Evolutionary conservation across 2,329 filamentous ascomycete species (phyloP).

Genomic region (Cryoendolithus antarcticus): DNA sequence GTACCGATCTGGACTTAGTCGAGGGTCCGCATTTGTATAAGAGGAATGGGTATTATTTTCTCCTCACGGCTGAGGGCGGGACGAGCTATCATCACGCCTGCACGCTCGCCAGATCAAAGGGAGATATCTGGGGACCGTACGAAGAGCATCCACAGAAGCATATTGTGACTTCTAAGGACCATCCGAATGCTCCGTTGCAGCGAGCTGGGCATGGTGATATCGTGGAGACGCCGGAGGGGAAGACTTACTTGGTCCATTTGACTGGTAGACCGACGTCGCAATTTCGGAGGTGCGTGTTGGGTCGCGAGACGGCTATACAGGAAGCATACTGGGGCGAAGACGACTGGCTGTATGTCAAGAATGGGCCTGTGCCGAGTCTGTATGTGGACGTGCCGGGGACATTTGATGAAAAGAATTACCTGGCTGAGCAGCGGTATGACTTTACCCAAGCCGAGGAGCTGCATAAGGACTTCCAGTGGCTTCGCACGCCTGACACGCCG

Average conservation of each 20-base stretch:
- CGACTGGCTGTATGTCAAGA: constrained; percentile 41
- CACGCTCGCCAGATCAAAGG: constrained; percentile 45
- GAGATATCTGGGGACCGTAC: constrained; percentile 47
- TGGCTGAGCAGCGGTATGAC: constrained; percentile 4
- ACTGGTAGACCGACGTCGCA: constrained; percentile 37
- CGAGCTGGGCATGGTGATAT: constrained; percentile 40
- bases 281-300: constrained; percentile 31
- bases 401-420: constrained; percentile 3
- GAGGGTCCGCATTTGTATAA: constrained; percentile 48
- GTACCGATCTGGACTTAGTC: constrained; percentile 4
- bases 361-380: constrained; percentile 17
- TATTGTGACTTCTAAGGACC: constrained; percentile 37
- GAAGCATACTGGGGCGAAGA: constrained; percentile 36
- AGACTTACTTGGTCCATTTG: constrained; percentile 39
- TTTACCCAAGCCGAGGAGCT: constrained; percentile 1
- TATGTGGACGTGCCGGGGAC: constrained; percentile 4
- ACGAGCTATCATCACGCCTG: constrained; percentile 50
- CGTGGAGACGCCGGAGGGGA: constrained; percentile 32
- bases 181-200: constrained; percentile 36
- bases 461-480: constrained; percentile 6
- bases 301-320: constrained; percentile 40
- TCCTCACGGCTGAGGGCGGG: constrained; percentile 41
- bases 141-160: constrained; percentile 45
- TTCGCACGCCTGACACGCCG: constrained; percentile 4
- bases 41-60: constrained; percentile 47